A percentile compares a stretch with the other conserved stretches of the same genome.
These are phyloP conservation scores for Pseudogymnoascus sp. DNA, from an alignment of 2,329 filamentous ascomycete species.

Conservation along the genomic window DNA sequence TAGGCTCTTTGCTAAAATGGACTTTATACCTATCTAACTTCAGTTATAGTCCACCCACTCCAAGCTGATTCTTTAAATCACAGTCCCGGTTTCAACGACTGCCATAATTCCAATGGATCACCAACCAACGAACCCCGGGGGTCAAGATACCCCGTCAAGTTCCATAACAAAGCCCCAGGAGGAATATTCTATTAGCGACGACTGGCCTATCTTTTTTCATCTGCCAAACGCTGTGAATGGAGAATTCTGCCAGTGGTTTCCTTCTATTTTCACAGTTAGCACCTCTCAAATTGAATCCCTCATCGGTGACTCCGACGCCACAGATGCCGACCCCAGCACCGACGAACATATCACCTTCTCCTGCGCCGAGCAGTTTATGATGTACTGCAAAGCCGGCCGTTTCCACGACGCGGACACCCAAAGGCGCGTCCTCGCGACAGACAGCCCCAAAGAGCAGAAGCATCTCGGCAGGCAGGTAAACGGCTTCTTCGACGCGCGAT, in stretches of 20 bases:
- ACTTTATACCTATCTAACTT: neutral
- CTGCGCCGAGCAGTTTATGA: slow-evolving; percentile 35
- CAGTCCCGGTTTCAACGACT: neutral
- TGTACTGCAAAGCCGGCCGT: slow-evolving; percentile 33
- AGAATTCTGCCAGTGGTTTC: slow-evolving; percentile 32
- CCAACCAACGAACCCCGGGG: neutral
- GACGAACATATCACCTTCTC: slow-evolving; percentile 23
- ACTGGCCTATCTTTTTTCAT: slow-evolving; percentile 25
- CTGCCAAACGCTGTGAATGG: slow-evolving; percentile 25
- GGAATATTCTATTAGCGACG: neutral
- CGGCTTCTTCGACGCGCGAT: slow-evolving; percentile 24
- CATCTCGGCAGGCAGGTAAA: slow-evolving; percentile 21
- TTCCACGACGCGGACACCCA: slow-evolving; percentile 27
- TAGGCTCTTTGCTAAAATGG: neutral
- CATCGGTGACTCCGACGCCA: slow-evolving; percentile 20
- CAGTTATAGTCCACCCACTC: neutral
- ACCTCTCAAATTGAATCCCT: slow-evolving; percentile 24
- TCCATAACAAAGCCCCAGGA: neutral
- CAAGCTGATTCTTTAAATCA: neutral
- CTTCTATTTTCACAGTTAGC: slow-evolving; percentile 24
- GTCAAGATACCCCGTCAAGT: neutral
- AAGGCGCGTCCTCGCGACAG: slow-evolving; percentile 21
- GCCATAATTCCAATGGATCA: neutral
- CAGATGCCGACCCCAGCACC: slow-evolving; percentile 11
- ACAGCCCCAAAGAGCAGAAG: slow-evolving; percentile 26